A percentile compares a stretch with the other conserved stretches of the same genome.
Evolutionary conservation across 1,284 basidiomycete genomes (phyloP).

Genomic region (Ustilago hordei): DNA sequence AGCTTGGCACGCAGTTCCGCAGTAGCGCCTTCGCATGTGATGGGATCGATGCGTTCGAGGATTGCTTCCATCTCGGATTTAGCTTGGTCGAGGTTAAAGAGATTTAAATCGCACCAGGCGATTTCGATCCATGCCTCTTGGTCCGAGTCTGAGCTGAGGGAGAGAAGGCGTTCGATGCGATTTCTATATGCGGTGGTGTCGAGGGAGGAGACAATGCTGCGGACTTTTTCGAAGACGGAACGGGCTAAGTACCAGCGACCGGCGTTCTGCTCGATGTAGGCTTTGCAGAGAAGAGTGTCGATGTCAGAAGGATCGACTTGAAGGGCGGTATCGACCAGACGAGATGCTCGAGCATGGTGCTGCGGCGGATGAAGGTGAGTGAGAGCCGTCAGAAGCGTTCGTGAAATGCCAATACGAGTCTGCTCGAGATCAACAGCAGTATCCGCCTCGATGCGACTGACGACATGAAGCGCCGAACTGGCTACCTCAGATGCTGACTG

Average conservation of each 20-base stretch:
- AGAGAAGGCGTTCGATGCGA: slow-evolving; percentile 66
- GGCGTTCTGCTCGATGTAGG: slow-evolving; percentile 78
- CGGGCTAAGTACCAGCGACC: slow-evolving; percentile 80
- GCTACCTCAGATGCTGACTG: slow-evolving; percentile 63
- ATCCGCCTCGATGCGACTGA: slow-evolving; percentile 59
- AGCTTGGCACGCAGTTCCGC: slow-evolving; percentile 76
- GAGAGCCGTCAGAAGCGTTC: slow-evolving; percentile 78
- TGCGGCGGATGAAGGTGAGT: slow-evolving; percentile 90
- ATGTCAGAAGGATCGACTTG: slow-evolving; percentile 76
- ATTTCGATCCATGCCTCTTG: slow-evolving; percentile 82
- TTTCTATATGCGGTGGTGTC: slow-evolving; percentile 29
- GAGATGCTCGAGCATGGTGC: slow-evolving; percentile 82
- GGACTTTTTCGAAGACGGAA: slow-evolving; percentile 74
- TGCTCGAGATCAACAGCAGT: slow-evolving; percentile 80
- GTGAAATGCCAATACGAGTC: slow-evolving; percentile 78
- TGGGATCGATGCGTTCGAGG: slow-evolving; percentile 74
- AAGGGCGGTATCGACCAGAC: slow-evolving; percentile 81
- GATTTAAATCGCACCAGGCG: slow-evolving; percentile 85
- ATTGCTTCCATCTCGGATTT: slow-evolving; percentile 76
- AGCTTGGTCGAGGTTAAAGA: slow-evolving; percentile 74
- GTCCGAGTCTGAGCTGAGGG: slow-evolving; percentile 72
- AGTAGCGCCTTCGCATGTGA: slow-evolving; percentile 57
- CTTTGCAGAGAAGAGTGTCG: slow-evolving; percentile 79
- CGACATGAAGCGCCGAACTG: slow-evolving; percentile 32
- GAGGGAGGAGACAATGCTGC: slow-evolving; percentile 13